A percentile compares a stretch with the other conserved stretches of the same genome.
Conservation (phyloP, 2,329 filamentous ascomycete species). For the Neopestalotiopsis sp. region DNA sequence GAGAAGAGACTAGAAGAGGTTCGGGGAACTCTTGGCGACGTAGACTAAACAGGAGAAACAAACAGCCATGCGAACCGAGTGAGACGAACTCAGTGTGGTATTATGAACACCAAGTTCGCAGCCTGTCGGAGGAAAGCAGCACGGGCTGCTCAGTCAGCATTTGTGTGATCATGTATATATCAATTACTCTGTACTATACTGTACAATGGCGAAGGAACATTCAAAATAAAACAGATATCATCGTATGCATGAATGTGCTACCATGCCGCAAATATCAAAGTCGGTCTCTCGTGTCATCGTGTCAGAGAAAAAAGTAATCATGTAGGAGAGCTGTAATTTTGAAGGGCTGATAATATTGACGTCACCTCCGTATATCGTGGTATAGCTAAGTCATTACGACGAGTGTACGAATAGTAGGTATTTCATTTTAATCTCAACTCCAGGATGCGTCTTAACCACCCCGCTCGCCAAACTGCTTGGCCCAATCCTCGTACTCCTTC, state of each 20-base stretch:
- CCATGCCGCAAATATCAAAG: too few species aligned
- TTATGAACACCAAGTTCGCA: background rate
- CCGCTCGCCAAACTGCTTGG: constrained; percentile 87
- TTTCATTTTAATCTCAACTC: background rate
- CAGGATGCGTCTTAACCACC: constrained; percentile 64
- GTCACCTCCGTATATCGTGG: background rate
- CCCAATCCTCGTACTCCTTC: constrained; percentile 93
- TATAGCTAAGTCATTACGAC: background rate
- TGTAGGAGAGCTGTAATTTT: background rate
- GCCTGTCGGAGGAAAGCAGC: background rate
- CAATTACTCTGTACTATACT: constrained; percentile 17
- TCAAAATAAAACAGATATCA: background rate
- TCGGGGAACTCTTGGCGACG: constrained; percentile 11
- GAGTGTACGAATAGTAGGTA: background rate
- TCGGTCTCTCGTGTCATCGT: too few species aligned
- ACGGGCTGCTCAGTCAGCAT: background rate
- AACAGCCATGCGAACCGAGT: background rate
- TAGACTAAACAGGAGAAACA: constrained; percentile 6
- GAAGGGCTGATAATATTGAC: background rate
- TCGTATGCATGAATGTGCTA: too few species aligned
- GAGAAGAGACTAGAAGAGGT: constrained; percentile 11
- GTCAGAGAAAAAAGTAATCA: too few species aligned
- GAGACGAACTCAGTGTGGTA: background rate
- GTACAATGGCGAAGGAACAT: constrained; percentile 8
- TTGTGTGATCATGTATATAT: constrained; percentile 13